Evolutionary conservation across 1,284 basidiomycete species (phyloP), one percentile per base, ranked within the genome.

Genomic region (Melampsora larici-populina): DNA sequence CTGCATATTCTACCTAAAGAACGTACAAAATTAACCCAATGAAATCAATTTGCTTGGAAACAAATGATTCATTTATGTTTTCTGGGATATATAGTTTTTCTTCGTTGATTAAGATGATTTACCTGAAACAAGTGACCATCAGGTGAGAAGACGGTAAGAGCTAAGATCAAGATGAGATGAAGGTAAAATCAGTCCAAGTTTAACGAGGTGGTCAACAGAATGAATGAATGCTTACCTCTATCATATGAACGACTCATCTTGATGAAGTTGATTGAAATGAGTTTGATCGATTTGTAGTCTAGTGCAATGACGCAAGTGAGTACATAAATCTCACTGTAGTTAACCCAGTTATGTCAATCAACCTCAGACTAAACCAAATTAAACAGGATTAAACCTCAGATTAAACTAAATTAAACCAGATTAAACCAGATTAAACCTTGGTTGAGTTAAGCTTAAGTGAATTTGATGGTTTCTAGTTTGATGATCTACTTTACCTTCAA

Each of bases 101-200:
- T 43, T 43, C 1, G 11, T 43, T 13, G 40, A 43, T 43, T 13
- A 7, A 43, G 40, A 43, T 43, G 6, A 15, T 85, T 79, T 81
- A 91, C 92, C 88, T 94, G 92, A 87, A 94, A 94, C 81, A 95
- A 86, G 85, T 95, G 93, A 9, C 94, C 94, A 86, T 96, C 94
- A 78, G 93, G 94, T 26, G 93, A 95, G 87, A 94, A 94, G 83
- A 94, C 93, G 79, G 93, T 95, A 80, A 95, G 90, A 64, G 93
- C 93, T 84, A 33, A 6, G 51, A 65, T 51, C n/a, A 49, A 62
- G 43, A 18, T 29, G 63, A 46, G 33, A 24, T 18, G 13, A 31
- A 36, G 60, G 31, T 40, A 26, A 51, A 13, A 43, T 18, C 36
- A 62, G 55, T 62, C 26, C 46, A 29, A 62, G 26, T 13, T 36